phyloP scores from a whole-genome alignment of 2,329 filamentous ascomycete genomes.

The Aureobasidium vineae region DNA sequence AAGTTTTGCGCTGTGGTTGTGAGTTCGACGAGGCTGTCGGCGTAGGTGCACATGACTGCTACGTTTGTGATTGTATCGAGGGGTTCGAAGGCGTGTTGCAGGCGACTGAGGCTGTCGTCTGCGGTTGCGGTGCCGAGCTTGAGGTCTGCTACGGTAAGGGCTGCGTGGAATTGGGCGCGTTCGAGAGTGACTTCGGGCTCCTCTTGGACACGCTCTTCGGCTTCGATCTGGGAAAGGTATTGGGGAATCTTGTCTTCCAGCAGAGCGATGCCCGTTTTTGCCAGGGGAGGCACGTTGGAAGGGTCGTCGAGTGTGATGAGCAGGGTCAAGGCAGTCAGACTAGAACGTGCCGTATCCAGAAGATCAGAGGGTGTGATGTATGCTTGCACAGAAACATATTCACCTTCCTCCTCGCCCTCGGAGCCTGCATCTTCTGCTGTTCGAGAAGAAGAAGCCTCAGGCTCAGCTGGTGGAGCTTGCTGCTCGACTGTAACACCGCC shows the following conservation, averaged over 20 bases:
- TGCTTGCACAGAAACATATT: conserved; percentile 66
- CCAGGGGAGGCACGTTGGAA: conserved; percentile 50
- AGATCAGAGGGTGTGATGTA: conserved; percentile 63
- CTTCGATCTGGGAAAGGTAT: conserved; percentile 47
- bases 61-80: conserved; percentile 43
- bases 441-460: conserved; percentile 26
- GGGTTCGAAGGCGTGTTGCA: conserved; percentile 38
- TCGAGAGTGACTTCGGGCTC: conserved; percentile 45
- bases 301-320: conserved; percentile 52
- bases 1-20: conserved; percentile 35
- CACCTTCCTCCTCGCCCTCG: conserved; percentile 55
- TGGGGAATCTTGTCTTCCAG: conserved; percentile 54
- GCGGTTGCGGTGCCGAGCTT: conserved; percentile 51
- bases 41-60: conserved; percentile 54
- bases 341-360: conserved; percentile 65
- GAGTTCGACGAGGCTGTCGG: conserved; percentile 56
- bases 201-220: conserved; percentile 30
- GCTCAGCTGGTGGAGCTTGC: conserved; percentile 37
- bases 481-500: conserved; percentile 30
- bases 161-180: conserved; percentile 56
- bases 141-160: conserved; percentile 58
- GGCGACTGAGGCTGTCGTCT: conserved; percentile 52
- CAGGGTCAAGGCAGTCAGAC: conserved; percentile 51
- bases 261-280: conserved; percentile 59
- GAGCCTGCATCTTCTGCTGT: conserved; percentile 33